Evolutionary conservation across 2,329 filamentous ascomycete species (phyloP).

Genomic region (Didymella segeticola): DNA sequence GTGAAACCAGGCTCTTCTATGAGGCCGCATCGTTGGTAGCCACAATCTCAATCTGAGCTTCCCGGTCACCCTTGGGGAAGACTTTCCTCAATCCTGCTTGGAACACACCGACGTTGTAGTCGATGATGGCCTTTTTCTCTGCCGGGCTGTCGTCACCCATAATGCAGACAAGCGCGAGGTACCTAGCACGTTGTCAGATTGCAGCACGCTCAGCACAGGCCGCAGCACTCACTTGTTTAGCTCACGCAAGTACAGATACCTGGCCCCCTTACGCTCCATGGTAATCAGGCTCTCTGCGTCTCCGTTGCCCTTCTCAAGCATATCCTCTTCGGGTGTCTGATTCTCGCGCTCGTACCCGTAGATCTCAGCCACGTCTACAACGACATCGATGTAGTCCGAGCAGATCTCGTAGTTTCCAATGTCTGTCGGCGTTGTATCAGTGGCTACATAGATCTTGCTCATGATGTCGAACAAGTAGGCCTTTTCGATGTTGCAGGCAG

Average conservation of each 20-base stretch:
- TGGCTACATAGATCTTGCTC: slow-evolving; percentile 98
- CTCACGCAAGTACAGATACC: slow-evolving; percentile 69
- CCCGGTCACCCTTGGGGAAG: slow-evolving; percentile 61
- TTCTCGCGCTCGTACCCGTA: slow-evolving; percentile 74
- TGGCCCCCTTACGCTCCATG: slow-evolving; percentile 63
- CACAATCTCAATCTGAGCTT: slow-evolving; percentile 33
- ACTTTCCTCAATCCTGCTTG: slow-evolving; percentile 81
- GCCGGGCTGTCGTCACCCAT: slow-evolving; percentile 84
- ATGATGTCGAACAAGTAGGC: slow-evolving; percentile 97
- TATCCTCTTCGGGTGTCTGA: slow-evolving; percentile 24
- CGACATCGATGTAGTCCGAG: slow-evolving; percentile 97
- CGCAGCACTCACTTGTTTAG: slow-evolving; percentile 66
- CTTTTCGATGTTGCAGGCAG: slow-evolving; percentile 94
- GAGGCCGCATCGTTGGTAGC: slow-evolving; percentile 23
- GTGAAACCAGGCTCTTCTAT: slow-evolving; percentile 8
- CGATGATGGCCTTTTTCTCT: slow-evolving; percentile 82
- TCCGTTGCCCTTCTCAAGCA: slow-evolving; percentile 54
- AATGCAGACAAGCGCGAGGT: slow-evolving; percentile 81
- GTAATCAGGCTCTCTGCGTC: slow-evolving; percentile 69
- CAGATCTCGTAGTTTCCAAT: slow-evolving; percentile 98
- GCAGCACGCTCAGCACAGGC: neutral
- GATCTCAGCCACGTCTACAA: slow-evolving; percentile 94
- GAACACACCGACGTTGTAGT: slow-evolving; percentile 85
- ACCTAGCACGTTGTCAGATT: slow-evolving; percentile 54
- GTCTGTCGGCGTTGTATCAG: slow-evolving; percentile 89